Conservation (phyloP, 805 yeast genomes). For the Wickerhamiella hasegawae region DNA sequence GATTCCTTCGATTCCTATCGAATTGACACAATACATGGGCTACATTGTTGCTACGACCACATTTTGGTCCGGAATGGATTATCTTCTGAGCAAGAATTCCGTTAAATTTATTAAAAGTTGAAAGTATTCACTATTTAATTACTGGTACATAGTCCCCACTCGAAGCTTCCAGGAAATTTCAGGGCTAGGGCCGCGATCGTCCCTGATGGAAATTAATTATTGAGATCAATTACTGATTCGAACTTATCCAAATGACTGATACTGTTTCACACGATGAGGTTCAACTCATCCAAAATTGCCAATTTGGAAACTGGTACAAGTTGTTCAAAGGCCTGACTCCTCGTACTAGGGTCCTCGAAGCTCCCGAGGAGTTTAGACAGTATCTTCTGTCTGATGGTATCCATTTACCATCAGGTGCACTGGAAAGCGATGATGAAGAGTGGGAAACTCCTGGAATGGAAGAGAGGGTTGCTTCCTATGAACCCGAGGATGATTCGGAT, state of each 20-base stretch:
- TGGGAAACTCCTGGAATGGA: background rate
- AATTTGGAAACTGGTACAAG: constrained; percentile 33
- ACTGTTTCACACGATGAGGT: background rate
- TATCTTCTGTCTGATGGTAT: constrained; percentile 58
- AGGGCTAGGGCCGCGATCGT: background rate
- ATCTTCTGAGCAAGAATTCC: constrained; percentile 11
- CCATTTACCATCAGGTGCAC: constrained; percentile 28
- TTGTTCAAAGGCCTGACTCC: constrained; percentile 34
- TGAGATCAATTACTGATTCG: background rate
- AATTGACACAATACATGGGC: constrained; percentile 16
- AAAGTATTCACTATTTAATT: too few species aligned
- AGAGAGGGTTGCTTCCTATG: constrained; percentile 16
- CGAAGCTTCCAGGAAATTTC: too few species aligned
- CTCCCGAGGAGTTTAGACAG: constrained; percentile 41
- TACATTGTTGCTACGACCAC: constrained; percentile 47
- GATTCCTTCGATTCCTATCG: constrained; percentile 20
- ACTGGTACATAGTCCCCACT: too few species aligned
- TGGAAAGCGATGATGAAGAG: constrained; percentile 53
- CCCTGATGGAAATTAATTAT: background rate
- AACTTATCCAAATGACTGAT: background rate
- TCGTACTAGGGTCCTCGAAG: constrained; percentile 34
- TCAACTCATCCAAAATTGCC: constrained; percentile 1
- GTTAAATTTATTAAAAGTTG: constrained; percentile 13
- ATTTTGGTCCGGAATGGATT: constrained; percentile 48
- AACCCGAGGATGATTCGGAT: constrained; percentile 14